These are phyloP conservation scores for Colletotrichum trifolii DNA, from an alignment of 2,329 filamentous ascomycete genomes.

Conservation along the genomic window DNA sequence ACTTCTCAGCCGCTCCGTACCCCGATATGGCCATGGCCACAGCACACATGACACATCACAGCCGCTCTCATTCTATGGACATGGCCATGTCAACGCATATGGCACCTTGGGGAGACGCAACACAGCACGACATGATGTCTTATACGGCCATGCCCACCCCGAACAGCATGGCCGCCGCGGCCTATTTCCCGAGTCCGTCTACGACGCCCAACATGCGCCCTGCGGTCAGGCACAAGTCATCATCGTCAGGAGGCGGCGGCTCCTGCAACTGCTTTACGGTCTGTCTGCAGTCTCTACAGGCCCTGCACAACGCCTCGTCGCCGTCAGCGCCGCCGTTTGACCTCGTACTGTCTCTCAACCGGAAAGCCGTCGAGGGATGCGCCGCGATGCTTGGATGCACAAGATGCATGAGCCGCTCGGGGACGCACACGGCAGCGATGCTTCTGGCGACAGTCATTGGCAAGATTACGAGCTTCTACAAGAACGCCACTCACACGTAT, in stretches of 20 bases:
- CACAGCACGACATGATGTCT: conserved; percentile 45
- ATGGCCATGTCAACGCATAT: conserved; percentile 44
- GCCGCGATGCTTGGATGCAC: conserved; percentile 58
- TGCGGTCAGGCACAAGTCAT: conserved; percentile 38
- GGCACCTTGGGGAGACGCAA: conserved; percentile 44
- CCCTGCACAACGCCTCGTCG: conserved; percentile 57
- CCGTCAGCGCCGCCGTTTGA: conserved; percentile 55
- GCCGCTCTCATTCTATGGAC: conserved; percentile 52
- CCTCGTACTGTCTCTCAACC: conserved; percentile 56
- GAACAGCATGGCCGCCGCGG: conserved; percentile 46
- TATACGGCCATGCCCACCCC: conserved; percentile 50
- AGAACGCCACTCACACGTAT: conserved; percentile 52
- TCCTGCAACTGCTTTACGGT: conserved; percentile 59
- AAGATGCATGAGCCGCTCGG: conserved; percentile 56
- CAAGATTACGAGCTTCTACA: conserved; percentile 60
- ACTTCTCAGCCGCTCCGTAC: conserved; percentile 47
- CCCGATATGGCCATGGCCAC: conserved; percentile 46
- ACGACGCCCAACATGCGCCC: conserved; percentile 50
- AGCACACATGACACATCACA: conserved; percentile 42
- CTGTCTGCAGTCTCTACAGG: conserved; percentile 59
- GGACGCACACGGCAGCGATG: conserved; percentile 58
- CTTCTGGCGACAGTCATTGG: conserved; percentile 61
- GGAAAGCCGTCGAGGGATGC: conserved; percentile 61
- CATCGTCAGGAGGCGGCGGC: conserved; percentile 40
- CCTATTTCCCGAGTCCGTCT: conserved; percentile 53